A percentile compares a stretch with the other conserved stretches of the same genome.
phyloP scores from a whole-genome alignment of 2,329 filamentous ascomycete genomes.

The Fusarium tuaranense region DNA sequence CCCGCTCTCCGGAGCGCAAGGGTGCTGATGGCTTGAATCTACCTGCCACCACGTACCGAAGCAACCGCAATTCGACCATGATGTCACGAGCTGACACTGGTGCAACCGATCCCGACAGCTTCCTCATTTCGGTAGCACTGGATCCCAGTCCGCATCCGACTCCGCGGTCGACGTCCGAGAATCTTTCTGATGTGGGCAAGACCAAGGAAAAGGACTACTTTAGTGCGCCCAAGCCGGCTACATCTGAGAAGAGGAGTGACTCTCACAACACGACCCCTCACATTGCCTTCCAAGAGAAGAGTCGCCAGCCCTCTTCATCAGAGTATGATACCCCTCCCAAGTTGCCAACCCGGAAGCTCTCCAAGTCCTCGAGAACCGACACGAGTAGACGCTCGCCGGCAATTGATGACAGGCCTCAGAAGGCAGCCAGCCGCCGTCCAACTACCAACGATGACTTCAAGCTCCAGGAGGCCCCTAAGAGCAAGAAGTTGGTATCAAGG shows the following conservation, averaged over 20 bases:
- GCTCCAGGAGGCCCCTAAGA: slow-evolving; percentile 83
- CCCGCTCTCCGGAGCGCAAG: slow-evolving; percentile 67
- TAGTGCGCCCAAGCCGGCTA: slow-evolving; percentile 55
- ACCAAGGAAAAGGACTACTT: slow-evolving; percentile 72
- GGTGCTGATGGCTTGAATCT: slow-evolving; percentile 73
- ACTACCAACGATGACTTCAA: slow-evolving; percentile 73
- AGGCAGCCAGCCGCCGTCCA: slow-evolving; percentile 49
- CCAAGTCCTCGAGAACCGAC: slow-evolving; percentile 62
- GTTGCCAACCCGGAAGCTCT: slow-evolving; percentile 50
- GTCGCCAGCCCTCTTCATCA: slow-evolving; percentile 66
- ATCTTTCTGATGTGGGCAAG: slow-evolving; percentile 57
- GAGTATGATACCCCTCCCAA: slow-evolving; percentile 66
- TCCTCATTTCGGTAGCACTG: slow-evolving; percentile 81
- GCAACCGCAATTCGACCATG: slow-evolving; percentile 79
- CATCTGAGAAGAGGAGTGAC: slow-evolving; percentile 60
- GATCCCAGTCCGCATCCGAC: slow-evolving; percentile 75
- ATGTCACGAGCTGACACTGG: slow-evolving; percentile 62
- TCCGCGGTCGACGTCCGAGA: slow-evolving; percentile 65
- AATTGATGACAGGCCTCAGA: slow-evolving; percentile 55
- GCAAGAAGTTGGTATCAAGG: slow-evolving; percentile 60
- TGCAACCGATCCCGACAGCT: slow-evolving; percentile 71
- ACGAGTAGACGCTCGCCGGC: slow-evolving; percentile 43
- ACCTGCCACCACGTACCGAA: slow-evolving; percentile 81
- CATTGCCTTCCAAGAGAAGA: slow-evolving; percentile 91
- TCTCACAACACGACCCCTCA: slow-evolving; percentile 78